These are phyloP conservation scores for Rutidosis leptorrhynchoides DNA, from an alignment of 129 eudicot genomes.

Conservation along the genomic window DNA sequence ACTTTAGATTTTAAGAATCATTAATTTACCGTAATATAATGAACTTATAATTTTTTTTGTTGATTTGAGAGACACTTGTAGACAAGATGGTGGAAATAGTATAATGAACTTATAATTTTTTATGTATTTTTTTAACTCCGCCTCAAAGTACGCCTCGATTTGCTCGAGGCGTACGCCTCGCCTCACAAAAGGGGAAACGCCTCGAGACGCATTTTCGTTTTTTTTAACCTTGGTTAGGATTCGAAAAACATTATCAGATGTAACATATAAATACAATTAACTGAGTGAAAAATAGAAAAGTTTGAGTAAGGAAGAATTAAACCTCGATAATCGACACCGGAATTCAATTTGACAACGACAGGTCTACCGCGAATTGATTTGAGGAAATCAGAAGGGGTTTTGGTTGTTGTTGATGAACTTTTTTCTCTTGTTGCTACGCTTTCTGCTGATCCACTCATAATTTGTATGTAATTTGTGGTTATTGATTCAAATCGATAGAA, in stretches of 20 bases:
- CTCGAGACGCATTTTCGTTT: too few relatives aligned
- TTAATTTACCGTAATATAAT: too few relatives aligned
- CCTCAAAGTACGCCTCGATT: too few relatives aligned
- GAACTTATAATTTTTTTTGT: too few relatives aligned
- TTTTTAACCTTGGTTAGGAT: too few relatives aligned
- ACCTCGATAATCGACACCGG: conserved; percentile 93
- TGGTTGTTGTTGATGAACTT: conserved; percentile 46
- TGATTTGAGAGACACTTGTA: too few relatives aligned
- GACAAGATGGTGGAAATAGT: too few relatives aligned
- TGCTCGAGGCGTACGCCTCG: too few relatives aligned
- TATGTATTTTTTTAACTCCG: too few relatives aligned
- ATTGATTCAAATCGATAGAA: background rate
- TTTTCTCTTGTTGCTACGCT: conserved; percentile 46
- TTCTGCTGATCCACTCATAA: conserved; percentile 61
- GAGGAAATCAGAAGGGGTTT: conserved; percentile 88
- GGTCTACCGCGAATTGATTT: conserved; percentile 93
- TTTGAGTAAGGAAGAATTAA: background rate
- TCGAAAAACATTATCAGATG: background rate
- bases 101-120: too few relatives aligned
- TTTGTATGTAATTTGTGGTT: background rate
- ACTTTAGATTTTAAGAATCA: too few relatives aligned
- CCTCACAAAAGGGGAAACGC: too few relatives aligned
- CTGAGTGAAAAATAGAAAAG: background rate
- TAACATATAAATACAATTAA: background rate
- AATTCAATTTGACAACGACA: conserved; percentile 85